These are phyloP conservation scores for Carex cristatella DNA, from an alignment of 176 grass and related monocot genomes.

Conservation along the genomic window DNA sequence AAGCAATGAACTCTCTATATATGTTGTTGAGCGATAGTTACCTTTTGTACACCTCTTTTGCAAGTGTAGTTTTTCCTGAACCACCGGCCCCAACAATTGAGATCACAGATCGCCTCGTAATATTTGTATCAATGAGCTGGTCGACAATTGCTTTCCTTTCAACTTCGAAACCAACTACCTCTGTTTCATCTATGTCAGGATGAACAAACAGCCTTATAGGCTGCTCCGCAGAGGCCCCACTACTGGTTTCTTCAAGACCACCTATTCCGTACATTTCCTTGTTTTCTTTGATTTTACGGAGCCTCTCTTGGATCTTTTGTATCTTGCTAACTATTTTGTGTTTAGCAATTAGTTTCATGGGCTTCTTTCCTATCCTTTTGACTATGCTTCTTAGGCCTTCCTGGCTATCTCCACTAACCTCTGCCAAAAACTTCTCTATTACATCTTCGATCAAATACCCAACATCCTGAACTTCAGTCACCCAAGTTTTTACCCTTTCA, in stretches of 20 bases:
- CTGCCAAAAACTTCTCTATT: too few species aligned
- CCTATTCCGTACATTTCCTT: neutral
- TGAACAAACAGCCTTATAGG: neutral
- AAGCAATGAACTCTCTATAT: neutral
- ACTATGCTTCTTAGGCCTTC: neutral
- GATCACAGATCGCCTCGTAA: neutral
- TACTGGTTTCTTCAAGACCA: neutral
- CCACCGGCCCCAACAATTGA: neutral
- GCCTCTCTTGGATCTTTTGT: neutral
- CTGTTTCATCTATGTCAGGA: neutral
- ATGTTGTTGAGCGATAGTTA: neutral
- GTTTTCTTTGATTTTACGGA: neutral
- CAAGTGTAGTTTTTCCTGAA: too few species aligned
- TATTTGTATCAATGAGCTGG: neutral
- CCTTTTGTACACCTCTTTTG: too few species aligned
- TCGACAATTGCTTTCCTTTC: neutral
- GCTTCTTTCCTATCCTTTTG: neutral
- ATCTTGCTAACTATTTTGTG: neutral
- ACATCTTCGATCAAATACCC: neutral
- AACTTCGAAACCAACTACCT: neutral
- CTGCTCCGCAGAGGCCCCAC: neutral
- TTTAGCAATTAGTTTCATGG: neutral
- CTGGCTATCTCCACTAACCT: neutral
- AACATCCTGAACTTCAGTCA: neutral
- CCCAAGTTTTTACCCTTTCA: neutral